These are phyloP conservation scores for Lyophyllum semitale DNA, from an alignment of 768 basidiomycete species.

Conservation along the genomic window DNA sequence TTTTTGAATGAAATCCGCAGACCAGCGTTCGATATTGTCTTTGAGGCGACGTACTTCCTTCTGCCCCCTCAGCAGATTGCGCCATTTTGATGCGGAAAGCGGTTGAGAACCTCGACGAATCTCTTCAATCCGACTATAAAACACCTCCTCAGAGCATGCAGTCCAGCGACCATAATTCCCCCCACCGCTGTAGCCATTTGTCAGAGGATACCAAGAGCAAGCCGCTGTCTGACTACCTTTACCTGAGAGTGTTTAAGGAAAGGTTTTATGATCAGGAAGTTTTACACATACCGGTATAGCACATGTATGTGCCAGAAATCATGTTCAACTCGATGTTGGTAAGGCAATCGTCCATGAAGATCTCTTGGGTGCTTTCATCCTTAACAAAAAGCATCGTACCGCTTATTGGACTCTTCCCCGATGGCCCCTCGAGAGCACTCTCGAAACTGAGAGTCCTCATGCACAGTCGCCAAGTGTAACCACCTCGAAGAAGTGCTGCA, in stretches of 20 bases:
- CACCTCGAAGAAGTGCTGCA: constrained; percentile 16
- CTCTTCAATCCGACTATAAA: not conserved
- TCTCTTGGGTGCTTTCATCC: not conserved
- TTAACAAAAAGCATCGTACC: not conserved
- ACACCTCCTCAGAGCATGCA: not conserved
- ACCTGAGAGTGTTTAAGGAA: not conserved
- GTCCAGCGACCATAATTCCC: constrained; percentile 5
- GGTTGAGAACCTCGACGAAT: not conserved
- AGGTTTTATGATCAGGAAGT: not conserved
- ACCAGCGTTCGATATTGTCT: not conserved
- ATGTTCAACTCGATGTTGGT: constrained; percentile 10
- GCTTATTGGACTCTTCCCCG: not conserved
- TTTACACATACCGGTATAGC: not conserved
- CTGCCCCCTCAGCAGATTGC: not conserved
- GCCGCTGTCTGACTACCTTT: constrained; percentile 4
- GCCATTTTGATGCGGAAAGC: not conserved
- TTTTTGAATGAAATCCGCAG: not conserved
- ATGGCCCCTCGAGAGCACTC: constrained; percentile 5
- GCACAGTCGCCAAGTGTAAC: constrained; percentile 13
- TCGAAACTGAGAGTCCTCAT: constrained; percentile 7
- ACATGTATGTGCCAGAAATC: not conserved
- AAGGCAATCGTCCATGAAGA: constrained; percentile 17
- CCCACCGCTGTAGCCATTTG: not conserved
- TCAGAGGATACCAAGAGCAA: constrained; percentile 19
- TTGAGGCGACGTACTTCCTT: not conserved